Conservation (phyloP, 345 rosid species). For the Laguncularia racemosa region DNA sequence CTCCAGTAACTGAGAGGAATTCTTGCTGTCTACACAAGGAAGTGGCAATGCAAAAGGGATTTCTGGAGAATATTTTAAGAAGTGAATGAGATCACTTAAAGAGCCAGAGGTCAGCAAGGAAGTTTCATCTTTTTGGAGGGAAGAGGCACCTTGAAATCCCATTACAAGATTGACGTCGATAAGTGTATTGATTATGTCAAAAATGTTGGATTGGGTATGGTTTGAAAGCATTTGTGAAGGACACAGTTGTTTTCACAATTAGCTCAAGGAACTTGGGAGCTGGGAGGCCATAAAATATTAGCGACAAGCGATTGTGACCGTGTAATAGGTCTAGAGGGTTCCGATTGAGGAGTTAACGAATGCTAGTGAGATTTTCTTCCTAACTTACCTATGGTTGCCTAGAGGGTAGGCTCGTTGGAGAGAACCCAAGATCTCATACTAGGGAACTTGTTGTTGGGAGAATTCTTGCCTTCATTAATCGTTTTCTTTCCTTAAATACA, state of each 20-base stretch:
- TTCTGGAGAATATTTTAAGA: constrained; percentile 29
- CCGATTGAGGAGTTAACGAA: too few relatives aligned
- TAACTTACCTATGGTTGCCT: too few relatives aligned
- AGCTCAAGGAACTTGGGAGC: constrained; percentile 26
- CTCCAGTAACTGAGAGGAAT: background rate
- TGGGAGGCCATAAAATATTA: constrained; percentile 28
- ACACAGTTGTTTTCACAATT: constrained; percentile 29
- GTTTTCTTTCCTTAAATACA: too few relatives aligned
- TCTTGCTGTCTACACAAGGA: constrained; percentile 10
- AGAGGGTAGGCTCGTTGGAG: too few relatives aligned
- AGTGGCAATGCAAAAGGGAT: constrained; percentile 58
- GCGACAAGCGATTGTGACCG: too few relatives aligned
- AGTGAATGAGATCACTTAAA: constrained; percentile 23
- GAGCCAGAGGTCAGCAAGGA: constrained; percentile 24
- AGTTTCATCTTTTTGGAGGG: constrained; percentile 13
- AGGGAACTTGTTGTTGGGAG: too few relatives aligned
- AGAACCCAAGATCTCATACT: too few relatives aligned
- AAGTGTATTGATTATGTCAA: constrained; percentile 43
- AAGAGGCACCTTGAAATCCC: constrained; percentile 42
- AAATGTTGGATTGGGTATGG: constrained; percentile 44
- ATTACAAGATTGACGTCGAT: constrained; percentile 24
- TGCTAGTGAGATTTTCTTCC: too few relatives aligned
- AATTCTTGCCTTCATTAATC: too few relatives aligned
- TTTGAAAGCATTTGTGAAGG: constrained; percentile 31
- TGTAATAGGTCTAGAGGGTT: too few relatives aligned